phyloP scores from a whole-genome alignment of 2,329 filamentous ascomycete genomes.

The Cladobotryum mycophilum region DNA sequence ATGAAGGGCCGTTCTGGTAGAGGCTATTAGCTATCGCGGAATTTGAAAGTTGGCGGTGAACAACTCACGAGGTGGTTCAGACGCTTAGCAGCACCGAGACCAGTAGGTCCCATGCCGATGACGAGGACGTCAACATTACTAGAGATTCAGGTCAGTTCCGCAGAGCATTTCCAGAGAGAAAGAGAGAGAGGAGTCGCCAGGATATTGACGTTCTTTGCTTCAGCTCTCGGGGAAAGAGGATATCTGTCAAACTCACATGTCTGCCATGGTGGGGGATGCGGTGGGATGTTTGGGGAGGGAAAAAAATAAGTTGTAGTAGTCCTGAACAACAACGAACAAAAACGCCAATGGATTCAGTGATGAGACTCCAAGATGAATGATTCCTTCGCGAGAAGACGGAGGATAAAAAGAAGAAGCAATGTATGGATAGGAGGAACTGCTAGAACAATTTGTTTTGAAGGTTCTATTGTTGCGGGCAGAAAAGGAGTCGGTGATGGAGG shows the following conservation, averaged over 20 bases:
- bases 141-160: conserved; percentile 18
- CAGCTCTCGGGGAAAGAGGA: conserved; percentile 5
- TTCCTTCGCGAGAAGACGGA: conserved; percentile 20
- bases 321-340: neutral
- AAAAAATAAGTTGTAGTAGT: neutral
- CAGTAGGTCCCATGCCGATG: conserved; percentile 95
- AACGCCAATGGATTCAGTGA: conserved; percentile 16
- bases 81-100: conserved; percentile 95
- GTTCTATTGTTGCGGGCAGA: conserved; percentile 21
- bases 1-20: conserved; percentile 76
- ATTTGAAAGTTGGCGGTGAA: conserved; percentile 24
- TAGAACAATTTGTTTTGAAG: conserved; percentile 22
- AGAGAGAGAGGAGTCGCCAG: neutral
- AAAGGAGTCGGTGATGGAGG: conserved; percentile 32
- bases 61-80: conserved; percentile 84
- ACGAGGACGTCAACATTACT: conserved; percentile 95
- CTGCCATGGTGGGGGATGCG: conserved; percentile 31
- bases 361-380: conserved; percentile 16
- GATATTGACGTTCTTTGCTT: neutral
- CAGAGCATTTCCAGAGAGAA: neutral
- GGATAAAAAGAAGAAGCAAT: conserved; percentile 19
- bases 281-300: conserved; percentile 1
- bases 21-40: conserved; percentile 20
- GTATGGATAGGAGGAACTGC: conserved; percentile 20
- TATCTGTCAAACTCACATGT: conserved; percentile 28